Conservation (phyloP, 768 basidiomycete species). For the Suillus brevipes region DNA sequence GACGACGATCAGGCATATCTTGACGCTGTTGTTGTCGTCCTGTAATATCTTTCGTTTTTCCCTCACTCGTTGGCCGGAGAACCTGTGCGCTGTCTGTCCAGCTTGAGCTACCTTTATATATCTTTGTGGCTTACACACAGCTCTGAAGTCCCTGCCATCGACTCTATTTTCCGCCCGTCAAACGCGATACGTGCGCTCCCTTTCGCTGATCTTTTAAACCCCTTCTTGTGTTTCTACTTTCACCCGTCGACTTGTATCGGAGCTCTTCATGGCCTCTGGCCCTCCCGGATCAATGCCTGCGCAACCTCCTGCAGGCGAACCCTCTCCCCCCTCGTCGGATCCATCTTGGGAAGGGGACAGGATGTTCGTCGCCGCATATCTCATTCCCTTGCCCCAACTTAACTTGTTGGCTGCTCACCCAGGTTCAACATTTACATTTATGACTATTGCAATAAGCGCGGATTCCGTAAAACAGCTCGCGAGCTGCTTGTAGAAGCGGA, state of each 20-base stretch:
- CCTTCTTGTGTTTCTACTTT: conserved; percentile 1
- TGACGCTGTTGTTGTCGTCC: conserved; percentile 11
- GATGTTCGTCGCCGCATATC: conserved; percentile 53
- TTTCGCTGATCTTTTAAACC: conserved; percentile 5
- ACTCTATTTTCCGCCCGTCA: conserved; percentile 13
- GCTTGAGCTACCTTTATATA: conserved; percentile 15
- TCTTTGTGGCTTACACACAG: conserved; percentile 14
- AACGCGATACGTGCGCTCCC: conserved; percentile 8
- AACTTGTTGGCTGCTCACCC: conserved; percentile 16
- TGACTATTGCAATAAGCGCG: conserved; percentile 82
- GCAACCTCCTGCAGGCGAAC: conserved; percentile 9
- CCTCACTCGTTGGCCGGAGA: conserved; percentile 2
- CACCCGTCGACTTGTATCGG: background rate
- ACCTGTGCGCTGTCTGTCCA: conserved; percentile 10
- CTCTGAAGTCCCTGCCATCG: conserved; percentile 10
- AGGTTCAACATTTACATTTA: conserved; percentile 92
- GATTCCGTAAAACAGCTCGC: conserved; percentile 69
- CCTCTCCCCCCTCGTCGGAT: conserved; percentile 24
- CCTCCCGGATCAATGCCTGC: conserved; percentile 29
- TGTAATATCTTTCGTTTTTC: conserved; percentile 8
- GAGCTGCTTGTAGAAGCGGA: conserved; percentile 70
- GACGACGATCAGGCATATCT: conserved; percentile 8
- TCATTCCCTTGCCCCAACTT: conserved; percentile 6
- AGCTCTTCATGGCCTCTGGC: conserved; percentile 16
- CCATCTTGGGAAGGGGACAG: conserved; percentile 83